Evolutionary conservation across 495 filamentous ascomycete genomes (phyloP).

Genomic region (Neurospora sp.): DNA sequence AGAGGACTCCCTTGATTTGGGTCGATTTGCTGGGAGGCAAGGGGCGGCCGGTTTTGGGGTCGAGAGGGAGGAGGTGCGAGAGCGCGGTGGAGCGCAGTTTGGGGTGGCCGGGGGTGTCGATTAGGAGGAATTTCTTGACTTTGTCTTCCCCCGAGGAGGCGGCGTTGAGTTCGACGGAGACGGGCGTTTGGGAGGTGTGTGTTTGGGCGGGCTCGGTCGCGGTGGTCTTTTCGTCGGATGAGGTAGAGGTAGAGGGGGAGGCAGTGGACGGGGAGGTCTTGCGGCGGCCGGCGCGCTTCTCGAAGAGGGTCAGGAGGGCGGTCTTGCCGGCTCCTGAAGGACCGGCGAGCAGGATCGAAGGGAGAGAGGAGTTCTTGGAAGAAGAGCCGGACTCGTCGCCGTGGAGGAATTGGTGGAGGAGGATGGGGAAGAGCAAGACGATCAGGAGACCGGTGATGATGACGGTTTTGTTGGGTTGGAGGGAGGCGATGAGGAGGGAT

Average conservation of each 20-base stretch:
- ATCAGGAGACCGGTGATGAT: constrained; percentile 58
- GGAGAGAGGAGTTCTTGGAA: constrained; percentile 54
- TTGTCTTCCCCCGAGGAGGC: constrained; percentile 42
- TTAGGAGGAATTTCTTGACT: constrained; percentile 58
- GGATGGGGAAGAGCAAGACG: constrained; percentile 60
- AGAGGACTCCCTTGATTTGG: constrained; percentile 69
- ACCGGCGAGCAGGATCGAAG: constrained; percentile 77
- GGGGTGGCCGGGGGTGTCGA: constrained; percentile 90
- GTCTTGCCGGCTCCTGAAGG: constrained; percentile 86
- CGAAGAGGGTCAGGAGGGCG: constrained; percentile 62
- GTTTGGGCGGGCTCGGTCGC: constrained; percentile 9
- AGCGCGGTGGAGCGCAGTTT: constrained; percentile 67
- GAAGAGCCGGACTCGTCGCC: constrained; percentile 31
- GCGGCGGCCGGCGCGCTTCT: constrained; percentile 26
- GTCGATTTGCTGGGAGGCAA: constrained; percentile 20
- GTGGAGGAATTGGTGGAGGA: constrained; percentile 63
- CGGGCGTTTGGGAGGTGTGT: constrained; percentile 75
- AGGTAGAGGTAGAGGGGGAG: not conserved
- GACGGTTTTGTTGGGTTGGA: constrained; percentile 43
- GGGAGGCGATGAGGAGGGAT: constrained; percentile 29
- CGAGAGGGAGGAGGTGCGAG: constrained; percentile 48
- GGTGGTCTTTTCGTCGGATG: not conserved
- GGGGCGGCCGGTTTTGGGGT: constrained; percentile 36
- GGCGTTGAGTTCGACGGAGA: constrained; percentile 60
- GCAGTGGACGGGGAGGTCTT: not conserved